Evolutionary conservation across 2,329 filamentous ascomycete species (phyloP).

Genomic region (Xylariaceae sp.): DNA sequence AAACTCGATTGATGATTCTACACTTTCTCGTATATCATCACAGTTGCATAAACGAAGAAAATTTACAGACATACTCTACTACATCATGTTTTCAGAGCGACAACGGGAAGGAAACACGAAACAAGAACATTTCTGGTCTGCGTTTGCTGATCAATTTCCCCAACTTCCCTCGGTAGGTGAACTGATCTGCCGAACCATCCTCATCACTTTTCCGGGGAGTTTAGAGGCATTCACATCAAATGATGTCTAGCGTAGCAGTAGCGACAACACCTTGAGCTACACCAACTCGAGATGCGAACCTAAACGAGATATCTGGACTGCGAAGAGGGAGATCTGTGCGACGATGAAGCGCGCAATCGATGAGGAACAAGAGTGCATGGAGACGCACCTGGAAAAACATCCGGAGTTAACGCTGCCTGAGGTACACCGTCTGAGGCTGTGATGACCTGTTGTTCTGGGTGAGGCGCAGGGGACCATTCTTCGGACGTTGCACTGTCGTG

Average conservation of each 20-base stretch:
- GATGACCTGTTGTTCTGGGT: too few relatives aligned
- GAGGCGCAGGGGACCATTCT: too few relatives aligned
- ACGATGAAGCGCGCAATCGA: neutral
- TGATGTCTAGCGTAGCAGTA: too few relatives aligned
- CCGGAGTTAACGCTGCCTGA: neutral
- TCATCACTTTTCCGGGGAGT: slow-evolving; percentile 4
- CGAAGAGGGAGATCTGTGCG: neutral
- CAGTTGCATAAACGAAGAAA: too few relatives aligned
- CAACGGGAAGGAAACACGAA: neutral
- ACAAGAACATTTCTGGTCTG: slow-evolving; percentile 3
- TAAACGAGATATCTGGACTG: neutral
- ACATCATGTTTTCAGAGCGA: neutral
- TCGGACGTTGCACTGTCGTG: too few relatives aligned
- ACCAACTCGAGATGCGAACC: slow-evolving; percentile 1
- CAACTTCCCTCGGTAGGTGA: slow-evolving; percentile 6
- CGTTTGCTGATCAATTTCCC: slow-evolving; percentile 2
- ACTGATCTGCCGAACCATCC: slow-evolving; percentile 7
- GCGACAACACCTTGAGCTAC: too few relatives aligned
- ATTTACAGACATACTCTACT: neutral
- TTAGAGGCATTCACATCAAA: slow-evolving; percentile 5
- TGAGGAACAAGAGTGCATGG: neutral
- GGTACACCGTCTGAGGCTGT: slow-evolving; percentile 2
- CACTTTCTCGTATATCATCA: too few relatives aligned
- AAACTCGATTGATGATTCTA: too few relatives aligned
- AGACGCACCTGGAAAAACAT: neutral